Percentiles rank a stretch among this genome's conserved stretches.
These are phyloP conservation scores for Prillingera fragicola DNA, from an alignment of 1,284 basidiomycete species.

Conservation along the genomic window DNA sequence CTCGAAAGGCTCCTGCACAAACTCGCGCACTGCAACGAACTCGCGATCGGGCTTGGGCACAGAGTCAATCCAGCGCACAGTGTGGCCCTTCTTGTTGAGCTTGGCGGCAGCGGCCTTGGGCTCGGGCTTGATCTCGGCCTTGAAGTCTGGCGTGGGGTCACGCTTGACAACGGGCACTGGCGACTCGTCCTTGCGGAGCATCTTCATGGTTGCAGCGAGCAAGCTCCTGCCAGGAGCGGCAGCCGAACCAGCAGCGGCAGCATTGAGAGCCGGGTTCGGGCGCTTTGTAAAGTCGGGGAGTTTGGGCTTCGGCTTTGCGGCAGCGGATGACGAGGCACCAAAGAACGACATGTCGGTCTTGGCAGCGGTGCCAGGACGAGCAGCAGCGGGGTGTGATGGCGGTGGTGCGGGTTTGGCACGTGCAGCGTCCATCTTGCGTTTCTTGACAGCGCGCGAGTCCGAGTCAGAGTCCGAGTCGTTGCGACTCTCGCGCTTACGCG, in stretches of 20 bases:
- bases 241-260: not conserved
- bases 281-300: slow-evolving; percentile 27
- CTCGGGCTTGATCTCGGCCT: not conserved
- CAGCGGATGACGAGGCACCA: slow-evolving; percentile 9
- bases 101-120: slow-evolving; percentile 10
- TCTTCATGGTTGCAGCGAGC: slow-evolving; percentile 8
- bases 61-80: slow-evolving; percentile 31
- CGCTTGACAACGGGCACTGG: slow-evolving; percentile 2
- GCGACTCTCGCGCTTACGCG: slow-evolving; percentile 7
- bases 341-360: slow-evolving; percentile 35
- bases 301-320: slow-evolving; percentile 22
- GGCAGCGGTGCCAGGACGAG: not conserved
- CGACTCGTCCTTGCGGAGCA: slow-evolving; percentile 11
- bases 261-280: not conserved
- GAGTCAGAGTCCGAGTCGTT: slow-evolving; percentile 6
- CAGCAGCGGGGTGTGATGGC: not conserved
- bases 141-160: not conserved
- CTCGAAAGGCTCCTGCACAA: slow-evolving; percentile 31
- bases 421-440: slow-evolving; percentile 19
- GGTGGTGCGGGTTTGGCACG: not conserved
- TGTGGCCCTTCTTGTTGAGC: slow-evolving; percentile 33
- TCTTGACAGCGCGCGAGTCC: slow-evolving; percentile 11
- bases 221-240: slow-evolving; percentile 2
- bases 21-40: slow-evolving; percentile 24
- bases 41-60: slow-evolving; percentile 16